A percentile compares a stretch with the other conserved stretches of the same genome.
phyloP scores from a whole-genome alignment of 352 stramenopile species.

The Peronospora tabacina region DNA sequence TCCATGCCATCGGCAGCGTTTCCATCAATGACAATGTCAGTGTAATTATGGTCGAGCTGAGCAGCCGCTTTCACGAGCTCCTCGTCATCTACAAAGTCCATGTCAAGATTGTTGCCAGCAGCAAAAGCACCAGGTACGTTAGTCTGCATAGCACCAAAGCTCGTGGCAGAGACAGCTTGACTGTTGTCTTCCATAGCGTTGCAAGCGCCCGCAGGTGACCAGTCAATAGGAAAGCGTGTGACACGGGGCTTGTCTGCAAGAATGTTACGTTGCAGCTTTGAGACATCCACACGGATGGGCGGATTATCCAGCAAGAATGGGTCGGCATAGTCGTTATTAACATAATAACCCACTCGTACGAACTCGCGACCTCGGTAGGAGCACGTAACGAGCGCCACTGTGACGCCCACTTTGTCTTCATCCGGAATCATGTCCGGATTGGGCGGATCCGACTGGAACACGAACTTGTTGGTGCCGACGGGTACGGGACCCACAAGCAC shows the following conservation, averaged over 20 bases:
- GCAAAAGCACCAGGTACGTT: constrained; percentile 4
- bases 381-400: constrained; percentile 97
- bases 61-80: constrained; percentile 81
- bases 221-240: constrained; percentile 94
- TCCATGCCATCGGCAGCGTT: constrained; percentile 42
- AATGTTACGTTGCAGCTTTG: constrained; percentile 93
- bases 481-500: constrained; percentile 97
- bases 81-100: constrained; percentile 79
- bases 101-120: constrained; percentile 36
- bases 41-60: constrained; percentile 83
- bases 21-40: constrained; percentile 82
- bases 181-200: constrained; percentile 38
- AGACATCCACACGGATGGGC: constrained; percentile 77
- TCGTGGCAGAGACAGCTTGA: constrained; percentile 8
- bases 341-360: constrained; percentile 95
- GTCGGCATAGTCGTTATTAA: constrained; percentile 98
- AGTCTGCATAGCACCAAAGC: constrained; percentile 24
- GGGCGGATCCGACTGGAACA: constrained; percentile 93
- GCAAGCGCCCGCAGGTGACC: constrained; percentile 65
- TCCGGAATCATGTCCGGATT: constrained; percentile 89
- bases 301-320: constrained; percentile 82
- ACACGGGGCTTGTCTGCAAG: constrained; percentile 95
- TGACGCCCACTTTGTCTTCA: constrained; percentile 97
- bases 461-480: constrained; percentile 98
- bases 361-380: constrained; percentile 96